Conservation (phyloP, 169 alveolate genomes). For the Ichthyophthirius multifiliis region DNA sequence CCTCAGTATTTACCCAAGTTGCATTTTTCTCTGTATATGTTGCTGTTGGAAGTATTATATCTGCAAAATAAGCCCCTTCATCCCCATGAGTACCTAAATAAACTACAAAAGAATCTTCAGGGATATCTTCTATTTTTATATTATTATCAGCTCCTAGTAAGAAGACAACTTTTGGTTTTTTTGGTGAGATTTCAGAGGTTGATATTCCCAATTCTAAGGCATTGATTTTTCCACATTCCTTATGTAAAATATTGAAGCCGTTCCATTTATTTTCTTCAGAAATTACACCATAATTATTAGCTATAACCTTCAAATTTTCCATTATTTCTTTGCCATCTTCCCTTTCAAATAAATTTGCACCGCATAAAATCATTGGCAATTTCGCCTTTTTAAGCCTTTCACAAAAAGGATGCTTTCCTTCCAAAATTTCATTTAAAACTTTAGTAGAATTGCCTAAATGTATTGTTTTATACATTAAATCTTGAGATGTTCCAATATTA, state of each 20-base stretch:
- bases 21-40: slow-evolving; percentile 73
- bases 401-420: slow-evolving; percentile 69
- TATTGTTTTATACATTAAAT: slow-evolving; percentile 44
- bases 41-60: slow-evolving; percentile 73
- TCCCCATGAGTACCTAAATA: slow-evolving; percentile 82
- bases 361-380: slow-evolving; percentile 67
- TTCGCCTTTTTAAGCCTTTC: slow-evolving; percentile 62
- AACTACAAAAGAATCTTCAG: slow-evolving; percentile 78
- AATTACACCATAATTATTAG: slow-evolving; percentile 43
- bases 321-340: slow-evolving; percentile 63
- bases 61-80: slow-evolving; percentile 83
- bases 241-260: slow-evolving; percentile 68
- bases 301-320: slow-evolving; percentile 37
- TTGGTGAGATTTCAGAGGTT: slow-evolving; percentile 16
- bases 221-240: slow-evolving; percentile 59
- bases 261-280: slow-evolving; percentile 64
- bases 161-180: slow-evolving; percentile 59
- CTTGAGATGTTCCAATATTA: slow-evolving; percentile 57
- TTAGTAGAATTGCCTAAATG: slow-evolving; percentile 68
- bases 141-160: slow-evolving; percentile 70
- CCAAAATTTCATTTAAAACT: slow-evolving; percentile 55
- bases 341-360: slow-evolving; percentile 49
- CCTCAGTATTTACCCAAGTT: slow-evolving; percentile 76
- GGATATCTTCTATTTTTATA: slow-evolving; percentile 68
- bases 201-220: slow-evolving; percentile 79